Evolutionary conservation across 169 alveolate species (phyloP).

Genomic region (Plasmodium ovale): DNA sequence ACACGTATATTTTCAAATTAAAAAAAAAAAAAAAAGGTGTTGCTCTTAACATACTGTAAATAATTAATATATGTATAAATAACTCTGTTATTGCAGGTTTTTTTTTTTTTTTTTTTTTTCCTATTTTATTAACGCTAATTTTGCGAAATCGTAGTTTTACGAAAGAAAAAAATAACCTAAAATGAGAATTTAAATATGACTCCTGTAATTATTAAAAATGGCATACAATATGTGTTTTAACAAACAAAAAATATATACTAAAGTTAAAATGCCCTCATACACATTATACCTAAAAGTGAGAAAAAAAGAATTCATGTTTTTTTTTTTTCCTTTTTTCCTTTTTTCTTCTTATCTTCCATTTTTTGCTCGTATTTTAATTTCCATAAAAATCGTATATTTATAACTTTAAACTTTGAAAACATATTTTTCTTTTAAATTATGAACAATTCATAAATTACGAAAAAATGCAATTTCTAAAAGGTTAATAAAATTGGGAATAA

Average conservation of each 20-base stretch:
- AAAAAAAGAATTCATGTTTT: too few species aligned
- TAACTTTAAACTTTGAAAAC: too few species aligned
- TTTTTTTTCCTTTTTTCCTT: too few species aligned
- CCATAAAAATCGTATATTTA: too few species aligned
- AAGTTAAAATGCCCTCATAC: not conserved
- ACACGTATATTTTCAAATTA: constrained; percentile 1
- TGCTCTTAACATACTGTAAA: constrained; percentile 3
- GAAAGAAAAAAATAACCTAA: not conserved
- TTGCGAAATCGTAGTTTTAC: too few species aligned
- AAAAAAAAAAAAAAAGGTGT: constrained; percentile 24
- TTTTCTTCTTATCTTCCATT: too few species aligned
- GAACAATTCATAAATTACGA: too few species aligned
- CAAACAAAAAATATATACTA: too few species aligned
- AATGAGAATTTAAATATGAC: not conserved
- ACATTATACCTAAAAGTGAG: not conserved
- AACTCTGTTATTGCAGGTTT: not conserved
- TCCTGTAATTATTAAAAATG: not conserved
- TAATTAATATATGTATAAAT: not conserved
- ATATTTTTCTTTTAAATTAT: too few species aligned
- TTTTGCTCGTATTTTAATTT: too few species aligned
- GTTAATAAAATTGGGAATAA: too few species aligned
- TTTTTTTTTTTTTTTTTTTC: constrained; percentile 12
- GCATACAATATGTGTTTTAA: not conserved
- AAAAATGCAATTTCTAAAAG: too few species aligned
- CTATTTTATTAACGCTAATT: not conserved